Evolutionary conservation across 1,284 basidiomycete species (phyloP).

Genomic region (Ustilago trichophora): DNA sequence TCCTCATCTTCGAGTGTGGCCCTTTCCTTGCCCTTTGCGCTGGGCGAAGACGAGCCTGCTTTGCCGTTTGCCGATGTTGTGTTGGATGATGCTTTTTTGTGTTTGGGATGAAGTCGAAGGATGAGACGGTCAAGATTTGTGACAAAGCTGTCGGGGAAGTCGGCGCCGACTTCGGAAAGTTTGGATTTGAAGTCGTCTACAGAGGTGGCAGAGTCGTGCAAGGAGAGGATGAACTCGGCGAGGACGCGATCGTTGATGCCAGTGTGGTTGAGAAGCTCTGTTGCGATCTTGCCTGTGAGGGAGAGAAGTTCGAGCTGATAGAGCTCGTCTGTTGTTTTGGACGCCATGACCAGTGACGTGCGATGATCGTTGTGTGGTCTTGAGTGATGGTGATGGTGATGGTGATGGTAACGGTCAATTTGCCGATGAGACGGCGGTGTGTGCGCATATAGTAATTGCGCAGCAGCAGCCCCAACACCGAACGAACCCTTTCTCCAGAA

Average conservation of each 20-base stretch:
- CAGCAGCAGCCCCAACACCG: background rate
- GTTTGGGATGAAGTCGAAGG: constrained; percentile 91
- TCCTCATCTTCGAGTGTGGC: constrained; percentile 70
- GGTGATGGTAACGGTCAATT: background rate
- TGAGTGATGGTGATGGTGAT: background rate
- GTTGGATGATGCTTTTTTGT: constrained; percentile 69
- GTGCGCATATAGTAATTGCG: background rate
- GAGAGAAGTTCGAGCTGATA: constrained; percentile 64
- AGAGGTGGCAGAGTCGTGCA: constrained; percentile 85
- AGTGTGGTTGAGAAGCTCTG: constrained; percentile 72
- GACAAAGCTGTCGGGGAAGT: constrained; percentile 87
- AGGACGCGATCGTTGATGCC: constrained; percentile 80
- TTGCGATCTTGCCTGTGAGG: constrained; percentile 61
- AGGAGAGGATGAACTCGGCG: constrained; percentile 91
- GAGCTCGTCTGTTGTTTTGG: constrained; percentile 47
- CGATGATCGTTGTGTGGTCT: background rate
- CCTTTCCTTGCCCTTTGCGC: constrained; percentile 66
- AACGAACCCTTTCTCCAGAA: constrained; percentile 7
- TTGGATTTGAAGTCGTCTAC: constrained; percentile 82
- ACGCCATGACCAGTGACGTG: constrained; percentile 15
- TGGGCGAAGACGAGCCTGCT: constrained; percentile 66
- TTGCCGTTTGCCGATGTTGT: constrained; percentile 57
- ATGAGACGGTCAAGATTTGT: constrained; percentile 94
- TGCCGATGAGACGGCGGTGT: background rate
- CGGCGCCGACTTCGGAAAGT: constrained; percentile 81